phyloP scores from a whole-genome alignment of 169 alveolate genomes.

The Plasmodium chabaudi region DNA sequence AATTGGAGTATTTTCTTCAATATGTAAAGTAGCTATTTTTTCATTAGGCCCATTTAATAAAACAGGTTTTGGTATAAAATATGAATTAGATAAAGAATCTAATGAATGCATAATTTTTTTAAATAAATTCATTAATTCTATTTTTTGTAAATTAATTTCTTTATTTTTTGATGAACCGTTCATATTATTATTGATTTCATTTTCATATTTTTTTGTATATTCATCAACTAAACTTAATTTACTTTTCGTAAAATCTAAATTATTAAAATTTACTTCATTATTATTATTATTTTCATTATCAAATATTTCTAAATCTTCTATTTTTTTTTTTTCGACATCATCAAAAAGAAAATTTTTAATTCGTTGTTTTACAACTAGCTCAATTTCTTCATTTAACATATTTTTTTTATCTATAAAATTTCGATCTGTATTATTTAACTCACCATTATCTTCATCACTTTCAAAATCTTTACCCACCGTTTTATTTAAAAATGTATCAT shows the following conservation, averaged over 20 bases:
- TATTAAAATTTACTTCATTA: slow-evolving; percentile 76
- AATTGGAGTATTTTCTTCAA: slow-evolving; percentile 50
- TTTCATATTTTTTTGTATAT: slow-evolving; percentile 84
- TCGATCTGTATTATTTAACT: slow-evolving; percentile 22
- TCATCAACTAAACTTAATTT: slow-evolving; percentile 85
- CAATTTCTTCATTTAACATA: slow-evolving; percentile 76
- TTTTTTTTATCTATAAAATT: slow-evolving; percentile 6
- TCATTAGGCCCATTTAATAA: slow-evolving; percentile 17
- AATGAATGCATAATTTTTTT: slow-evolving; percentile 82
- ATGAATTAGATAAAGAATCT: slow-evolving; percentile 84
- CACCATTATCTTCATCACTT: slow-evolving; percentile 45
- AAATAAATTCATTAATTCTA: slow-evolving; percentile 80
- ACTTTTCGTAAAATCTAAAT: slow-evolving; percentile 83
- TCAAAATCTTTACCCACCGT: slow-evolving; percentile 25
- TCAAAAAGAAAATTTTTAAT: slow-evolving; percentile 85
- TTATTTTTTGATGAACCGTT: slow-evolving; percentile 76
- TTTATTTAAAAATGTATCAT: slow-evolving; percentile 65
- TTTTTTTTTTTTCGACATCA: slow-evolving; percentile 83
- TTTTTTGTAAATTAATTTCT: slow-evolving; percentile 72
- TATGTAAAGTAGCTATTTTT: slow-evolving; percentile 28
- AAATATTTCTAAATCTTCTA: slow-evolving; percentile 76
- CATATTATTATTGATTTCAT: slow-evolving; percentile 75
- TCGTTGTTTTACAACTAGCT: slow-evolving; percentile 82
- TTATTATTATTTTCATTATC: slow-evolving; percentile 15
- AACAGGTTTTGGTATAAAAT: slow-evolving; percentile 81